Percentiles rank a stretch among this genome's conserved stretches.
Conservation (phyloP, 2,329 filamentous ascomycete genomes). For the Aspergillus sp. region DNA sequence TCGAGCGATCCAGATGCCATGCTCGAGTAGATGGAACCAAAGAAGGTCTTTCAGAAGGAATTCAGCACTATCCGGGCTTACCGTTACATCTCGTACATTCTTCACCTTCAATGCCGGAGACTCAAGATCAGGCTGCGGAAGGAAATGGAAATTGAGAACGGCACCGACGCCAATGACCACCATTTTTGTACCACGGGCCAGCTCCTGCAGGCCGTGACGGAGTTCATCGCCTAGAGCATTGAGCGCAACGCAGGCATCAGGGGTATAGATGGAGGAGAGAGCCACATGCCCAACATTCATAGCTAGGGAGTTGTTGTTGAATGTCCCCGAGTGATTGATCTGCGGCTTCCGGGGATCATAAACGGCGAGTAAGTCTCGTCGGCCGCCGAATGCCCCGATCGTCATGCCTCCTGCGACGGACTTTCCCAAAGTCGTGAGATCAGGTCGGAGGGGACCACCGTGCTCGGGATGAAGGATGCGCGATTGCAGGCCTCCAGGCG, state of each 20-base stretch:
- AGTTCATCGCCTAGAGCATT: not conserved
- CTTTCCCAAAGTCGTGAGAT: conserved; percentile 66
- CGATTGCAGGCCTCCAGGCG: conserved; percentile 50
- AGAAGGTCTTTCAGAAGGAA: not conserved
- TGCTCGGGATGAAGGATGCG: conserved; percentile 15
- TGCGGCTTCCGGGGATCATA: conserved; percentile 50
- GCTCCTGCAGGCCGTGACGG: not conserved
- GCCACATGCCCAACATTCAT: conserved; percentile 41
- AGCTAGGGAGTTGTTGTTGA: conserved; percentile 66
- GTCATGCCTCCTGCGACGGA: conserved; percentile 66
- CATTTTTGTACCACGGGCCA: not conserved
- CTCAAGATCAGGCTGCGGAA: not conserved
- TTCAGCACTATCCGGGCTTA: not conserved
- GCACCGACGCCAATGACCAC: not conserved
- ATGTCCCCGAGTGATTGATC: conserved; percentile 59
- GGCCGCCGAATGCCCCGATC: conserved; percentile 67
- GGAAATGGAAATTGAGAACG: not conserved
- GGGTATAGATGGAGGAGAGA: not conserved
- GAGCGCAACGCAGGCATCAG: not conserved
- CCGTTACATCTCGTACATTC: not conserved
- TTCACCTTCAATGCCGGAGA: not conserved
- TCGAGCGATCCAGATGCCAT: not conserved
- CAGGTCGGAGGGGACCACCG: conserved; percentile 48
- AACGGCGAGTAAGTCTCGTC: conserved; percentile 56
- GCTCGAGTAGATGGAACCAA: not conserved